A percentile compares a stretch with the other conserved stretches of the same genome.
Evolutionary conservation across 23 red algal genomes (phyloP).

Genomic region (Gracilaria caudata): DNA sequence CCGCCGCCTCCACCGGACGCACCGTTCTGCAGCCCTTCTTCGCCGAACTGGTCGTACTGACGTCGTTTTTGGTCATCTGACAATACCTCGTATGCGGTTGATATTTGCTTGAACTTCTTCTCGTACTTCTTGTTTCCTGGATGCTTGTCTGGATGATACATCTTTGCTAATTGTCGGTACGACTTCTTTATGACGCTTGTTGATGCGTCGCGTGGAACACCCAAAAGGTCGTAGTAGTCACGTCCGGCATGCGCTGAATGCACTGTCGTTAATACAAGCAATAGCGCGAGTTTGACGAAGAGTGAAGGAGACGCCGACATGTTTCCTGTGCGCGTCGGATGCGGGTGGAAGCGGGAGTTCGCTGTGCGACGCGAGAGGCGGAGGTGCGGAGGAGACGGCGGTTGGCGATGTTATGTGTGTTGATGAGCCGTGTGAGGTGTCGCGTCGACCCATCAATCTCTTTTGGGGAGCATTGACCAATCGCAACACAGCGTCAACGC

Average conservation of each 20-base stretch:
- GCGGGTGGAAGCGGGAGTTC: too few relatives aligned
- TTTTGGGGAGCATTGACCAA: background rate
- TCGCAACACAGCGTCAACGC: background rate
- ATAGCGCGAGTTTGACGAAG: background rate
- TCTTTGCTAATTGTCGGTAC: conserved; percentile 78
- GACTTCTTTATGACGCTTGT: conserved; percentile 83
- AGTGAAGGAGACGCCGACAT: background rate
- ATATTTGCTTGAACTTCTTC: conserved; percentile 80
- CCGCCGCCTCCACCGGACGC: conserved; percentile 66
- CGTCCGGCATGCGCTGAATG: conserved; percentile 1
- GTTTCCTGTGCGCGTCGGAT: background rate
- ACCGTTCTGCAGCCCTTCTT: conserved; percentile 81
- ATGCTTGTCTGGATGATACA: conserved; percentile 95
- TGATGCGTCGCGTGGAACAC: conserved; percentile 82
- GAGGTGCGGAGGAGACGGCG: too few relatives aligned
- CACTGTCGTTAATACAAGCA: background rate
- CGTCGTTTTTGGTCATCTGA: conserved; percentile 67
- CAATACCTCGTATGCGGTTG: conserved; percentile 85
- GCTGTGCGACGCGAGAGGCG: too few relatives aligned
- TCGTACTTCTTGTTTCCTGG: conserved; percentile 78
- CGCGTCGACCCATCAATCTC: background rate
- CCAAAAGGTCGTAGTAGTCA: conserved; percentile 89
- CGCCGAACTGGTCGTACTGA: conserved; percentile 89
- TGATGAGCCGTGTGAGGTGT: background rate
- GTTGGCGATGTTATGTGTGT: too few relatives aligned